Evolutionary conservation across 176 grass and related monocot genomes (phyloP).

Genomic region (Thalia dealbata): DNA sequence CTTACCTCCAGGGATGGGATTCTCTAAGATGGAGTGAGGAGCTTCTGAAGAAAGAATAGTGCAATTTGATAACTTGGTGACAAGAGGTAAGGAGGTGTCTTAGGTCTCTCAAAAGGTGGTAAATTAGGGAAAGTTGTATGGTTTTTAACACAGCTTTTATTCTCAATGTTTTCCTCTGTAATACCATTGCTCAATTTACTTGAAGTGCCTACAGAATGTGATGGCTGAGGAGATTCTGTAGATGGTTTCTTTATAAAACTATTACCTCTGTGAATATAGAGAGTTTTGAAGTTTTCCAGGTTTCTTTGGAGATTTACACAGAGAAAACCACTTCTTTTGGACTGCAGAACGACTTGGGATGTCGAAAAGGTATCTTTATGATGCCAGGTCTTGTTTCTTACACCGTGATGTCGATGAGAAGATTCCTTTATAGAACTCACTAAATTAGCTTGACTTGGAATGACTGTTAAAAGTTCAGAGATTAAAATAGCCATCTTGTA

Average conservation of each 20-base stretch:
- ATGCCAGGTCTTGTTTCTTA: constrained; percentile 79
- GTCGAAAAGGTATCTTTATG: constrained; percentile 38
- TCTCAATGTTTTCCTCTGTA: constrained; percentile 37
- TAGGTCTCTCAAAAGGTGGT: constrained; percentile 62
- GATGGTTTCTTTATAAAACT: constrained; percentile 84
- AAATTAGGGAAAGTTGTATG: constrained; percentile 16
- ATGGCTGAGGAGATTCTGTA: constrained; percentile 29
- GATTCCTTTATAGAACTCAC: constrained; percentile 37
- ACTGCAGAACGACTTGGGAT: constrained; percentile 28
- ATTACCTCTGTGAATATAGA: constrained; percentile 85
- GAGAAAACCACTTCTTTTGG: constrained; percentile 29
- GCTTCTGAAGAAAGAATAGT: constrained; percentile 20
- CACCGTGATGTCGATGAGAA: constrained; percentile 30
- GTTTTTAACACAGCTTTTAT: constrained; percentile 35
- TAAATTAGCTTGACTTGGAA: constrained; percentile 29
- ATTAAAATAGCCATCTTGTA: constrained; percentile 16
- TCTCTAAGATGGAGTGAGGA: constrained; percentile 34
- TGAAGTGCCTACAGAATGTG: constrained; percentile 21
- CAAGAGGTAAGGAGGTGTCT: constrained; percentile 63
- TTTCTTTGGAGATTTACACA: constrained; percentile 43
- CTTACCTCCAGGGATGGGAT: constrained; percentile 24
- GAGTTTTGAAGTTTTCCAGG: constrained; percentile 47
- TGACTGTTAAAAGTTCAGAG: constrained; percentile 26
- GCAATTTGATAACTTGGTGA: constrained; percentile 30
- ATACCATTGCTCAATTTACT: constrained; percentile 39